Conservation (phyloP, 768 basidiomycete genomes). For the Boletus rubroflammeus region DNA sequence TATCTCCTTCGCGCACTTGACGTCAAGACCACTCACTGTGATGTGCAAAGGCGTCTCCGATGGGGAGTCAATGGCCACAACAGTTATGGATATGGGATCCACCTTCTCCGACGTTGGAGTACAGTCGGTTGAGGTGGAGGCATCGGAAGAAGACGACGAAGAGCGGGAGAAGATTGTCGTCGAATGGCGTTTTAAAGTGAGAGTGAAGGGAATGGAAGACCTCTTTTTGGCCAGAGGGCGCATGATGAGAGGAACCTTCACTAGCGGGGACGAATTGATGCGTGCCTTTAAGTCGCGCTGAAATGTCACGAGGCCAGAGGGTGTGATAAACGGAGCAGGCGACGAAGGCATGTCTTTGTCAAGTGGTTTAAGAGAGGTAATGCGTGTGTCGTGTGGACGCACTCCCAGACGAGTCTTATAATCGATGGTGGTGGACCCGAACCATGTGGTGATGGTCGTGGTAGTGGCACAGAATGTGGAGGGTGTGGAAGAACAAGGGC, state of each 20-base stretch:
- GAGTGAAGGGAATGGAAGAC: conserved; percentile 19
- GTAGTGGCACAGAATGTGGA: conserved; percentile 19
- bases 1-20: background rate
- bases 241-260: conserved; percentile 28
- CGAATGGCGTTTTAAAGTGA: conserved; percentile 26
- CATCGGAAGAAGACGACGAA: conserved; percentile 15
- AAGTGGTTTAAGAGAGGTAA: conserved; percentile 15
- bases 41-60: background rate
- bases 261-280: conserved; percentile 23
- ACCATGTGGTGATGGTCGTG: conserved; percentile 18
- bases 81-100: conserved; percentile 17
- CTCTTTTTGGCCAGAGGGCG: conserved; percentile 29
- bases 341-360: conserved; percentile 24
- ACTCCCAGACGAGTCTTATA: conserved; percentile 19
- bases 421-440: conserved; percentile 7
- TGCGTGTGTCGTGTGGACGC: conserved; percentile 12
- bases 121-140: conserved; percentile 9
- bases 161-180: conserved; percentile 21
- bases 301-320: conserved; percentile 27
- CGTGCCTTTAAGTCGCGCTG: conserved; percentile 30
- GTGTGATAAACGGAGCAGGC: conserved; percentile 26
- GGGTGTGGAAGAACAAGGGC: conserved; percentile 4
- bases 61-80: conserved; percentile 1
- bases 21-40: conserved; percentile 16
- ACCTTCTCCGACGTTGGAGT: conserved; percentile 18